These are phyloP conservation scores for Ceratobasidium sp. DNA, from an alignment of 1,284 basidiomycete species.

Conservation along the genomic window DNA sequence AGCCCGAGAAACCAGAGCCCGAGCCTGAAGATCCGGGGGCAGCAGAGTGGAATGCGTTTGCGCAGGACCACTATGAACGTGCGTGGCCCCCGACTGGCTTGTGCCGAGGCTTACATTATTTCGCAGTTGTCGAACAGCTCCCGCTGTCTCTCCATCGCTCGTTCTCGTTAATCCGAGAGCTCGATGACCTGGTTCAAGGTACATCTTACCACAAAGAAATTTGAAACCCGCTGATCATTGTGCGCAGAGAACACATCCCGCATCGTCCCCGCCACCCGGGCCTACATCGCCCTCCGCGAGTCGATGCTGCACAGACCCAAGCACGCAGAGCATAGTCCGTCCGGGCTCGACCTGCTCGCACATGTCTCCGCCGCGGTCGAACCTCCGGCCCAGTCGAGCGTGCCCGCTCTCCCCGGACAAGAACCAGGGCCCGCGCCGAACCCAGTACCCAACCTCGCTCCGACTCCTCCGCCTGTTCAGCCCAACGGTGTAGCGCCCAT, in stretches of 20 bases:
- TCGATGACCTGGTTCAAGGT: conserved; percentile 63
- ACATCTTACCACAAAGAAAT: conserved; percentile 48
- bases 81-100: neutral
- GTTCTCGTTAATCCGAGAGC: conserved; percentile 63
- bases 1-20: conserved; percentile 14
- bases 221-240: neutral
- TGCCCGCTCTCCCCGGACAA: neutral
- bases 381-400: neutral
- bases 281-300: conserved; percentile 47
- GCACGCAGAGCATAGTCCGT: conserved; percentile 15
- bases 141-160: conserved; percentile 67
- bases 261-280: conserved; percentile 45
- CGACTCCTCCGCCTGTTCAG: neutral
- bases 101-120: neutral
- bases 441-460: conserved; percentile 8
- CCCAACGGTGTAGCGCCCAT: neutral
- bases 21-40: conserved; percentile 39
- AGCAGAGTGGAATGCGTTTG: conserved; percentile 60
- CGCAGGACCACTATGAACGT: conserved; percentile 60
- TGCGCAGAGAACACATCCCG: conserved; percentile 41
- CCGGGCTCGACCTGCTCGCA: conserved; percentile 34
- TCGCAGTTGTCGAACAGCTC: conserved; percentile 66
- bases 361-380: conserved; percentile 41
- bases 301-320: conserved; percentile 40
- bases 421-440: neutral